Conservation (phyloP, 495 filamentous ascomycete species). For the Podospora pseudopauciseta region DNA sequence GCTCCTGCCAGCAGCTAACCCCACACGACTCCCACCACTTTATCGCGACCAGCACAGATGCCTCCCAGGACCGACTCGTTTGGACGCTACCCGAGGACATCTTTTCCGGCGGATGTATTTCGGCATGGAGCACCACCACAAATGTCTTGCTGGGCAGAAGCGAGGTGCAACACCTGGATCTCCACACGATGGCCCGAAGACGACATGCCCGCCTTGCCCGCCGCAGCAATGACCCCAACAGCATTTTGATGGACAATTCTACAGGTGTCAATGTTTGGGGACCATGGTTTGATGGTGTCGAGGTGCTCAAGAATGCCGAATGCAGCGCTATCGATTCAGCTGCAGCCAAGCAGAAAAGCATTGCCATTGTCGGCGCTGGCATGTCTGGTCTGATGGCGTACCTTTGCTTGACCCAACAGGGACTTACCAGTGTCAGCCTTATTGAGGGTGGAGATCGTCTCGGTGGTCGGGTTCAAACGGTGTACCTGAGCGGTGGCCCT, state of each 20-base stretch:
- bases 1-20: slow-evolving; percentile 28
- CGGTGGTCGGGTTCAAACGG: slow-evolving; percentile 57
- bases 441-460: slow-evolving; percentile 40
- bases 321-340: slow-evolving; percentile 48
- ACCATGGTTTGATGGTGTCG: slow-evolving; percentile 68
- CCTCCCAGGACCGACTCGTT: slow-evolving; percentile 39
- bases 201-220: slow-evolving; percentile 3
- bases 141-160: slow-evolving; percentile 43
- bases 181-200: slow-evolving; percentile 5
- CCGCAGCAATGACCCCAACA: slow-evolving; percentile 7
- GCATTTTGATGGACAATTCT: slow-evolving; percentile 45
- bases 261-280: slow-evolving; percentile 55
- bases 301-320: slow-evolving; percentile 54
- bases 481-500: slow-evolving; percentile 57
- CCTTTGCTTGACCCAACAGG: slow-evolving; percentile 38
- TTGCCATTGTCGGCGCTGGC: slow-evolving; percentile 65
- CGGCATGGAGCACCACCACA: slow-evolving; percentile 43
- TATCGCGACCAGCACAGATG: slow-evolving; percentile 21
- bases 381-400: slow-evolving; percentile 66
- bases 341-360: slow-evolving; percentile 51
- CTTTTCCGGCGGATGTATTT: slow-evolving; percentile 45
- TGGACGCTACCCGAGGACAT: slow-evolving; percentile 50
- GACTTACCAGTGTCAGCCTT: slow-evolving; percentile 38
- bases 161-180: slow-evolving; percentile 29
- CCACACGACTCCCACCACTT: slow-evolving; percentile 28